Percentiles rank a stretch among this genome's conserved stretches.
phyloP scores from a whole-genome alignment of 2,329 filamentous ascomycete species.

The Colletotrichum australisinense region DNA sequence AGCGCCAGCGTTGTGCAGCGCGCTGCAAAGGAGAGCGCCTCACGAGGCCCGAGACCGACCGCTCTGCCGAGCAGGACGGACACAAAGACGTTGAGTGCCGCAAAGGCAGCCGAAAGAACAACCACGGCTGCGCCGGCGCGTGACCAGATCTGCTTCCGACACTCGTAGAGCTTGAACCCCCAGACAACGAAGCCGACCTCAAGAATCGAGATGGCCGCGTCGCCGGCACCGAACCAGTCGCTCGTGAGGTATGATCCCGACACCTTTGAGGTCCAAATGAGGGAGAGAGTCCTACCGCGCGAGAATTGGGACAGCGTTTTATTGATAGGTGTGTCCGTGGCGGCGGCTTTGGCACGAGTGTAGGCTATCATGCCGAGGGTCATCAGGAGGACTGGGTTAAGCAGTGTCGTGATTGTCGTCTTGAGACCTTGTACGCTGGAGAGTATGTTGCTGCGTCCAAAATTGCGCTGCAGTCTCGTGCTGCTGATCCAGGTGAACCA shows the following conservation, averaged over 20 bases:
- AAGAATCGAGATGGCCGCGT: conserved; percentile 59
- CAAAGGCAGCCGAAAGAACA: conserved; percentile 48
- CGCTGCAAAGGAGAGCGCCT: conserved; percentile 59
- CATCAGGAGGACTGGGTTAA: conserved; percentile 61
- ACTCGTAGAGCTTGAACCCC: conserved; percentile 66
- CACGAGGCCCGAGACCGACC: conserved; percentile 48
- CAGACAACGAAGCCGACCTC: conserved; percentile 63
- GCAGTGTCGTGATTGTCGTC: conserved; percentile 46
- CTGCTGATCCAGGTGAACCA: conserved; percentile 61
- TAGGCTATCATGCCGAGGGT: conserved; percentile 58
- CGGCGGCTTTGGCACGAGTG: conserved; percentile 51
- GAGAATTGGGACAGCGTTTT: conserved; percentile 45
- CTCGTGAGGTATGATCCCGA: conserved; percentile 30
- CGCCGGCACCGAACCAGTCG: conserved; percentile 57
- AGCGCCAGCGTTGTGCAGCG: conserved; percentile 63
- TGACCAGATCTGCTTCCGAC: conserved; percentile 58
- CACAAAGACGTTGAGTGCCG: conserved; percentile 55
- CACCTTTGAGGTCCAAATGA: conserved; percentile 46
- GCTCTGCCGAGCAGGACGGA: conserved; percentile 51
- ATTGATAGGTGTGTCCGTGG: conserved; percentile 44
- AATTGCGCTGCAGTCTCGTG: conserved; percentile 49
- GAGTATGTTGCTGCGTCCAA: conserved; percentile 41
- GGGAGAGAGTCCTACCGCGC: conserved; percentile 48
- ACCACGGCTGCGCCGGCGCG: conserved; percentile 53
- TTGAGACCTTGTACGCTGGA: neutral